phyloP scores from a whole-genome alignment of 108 stramenopile genomes.

The Nannochloropsis salina region DNA sequence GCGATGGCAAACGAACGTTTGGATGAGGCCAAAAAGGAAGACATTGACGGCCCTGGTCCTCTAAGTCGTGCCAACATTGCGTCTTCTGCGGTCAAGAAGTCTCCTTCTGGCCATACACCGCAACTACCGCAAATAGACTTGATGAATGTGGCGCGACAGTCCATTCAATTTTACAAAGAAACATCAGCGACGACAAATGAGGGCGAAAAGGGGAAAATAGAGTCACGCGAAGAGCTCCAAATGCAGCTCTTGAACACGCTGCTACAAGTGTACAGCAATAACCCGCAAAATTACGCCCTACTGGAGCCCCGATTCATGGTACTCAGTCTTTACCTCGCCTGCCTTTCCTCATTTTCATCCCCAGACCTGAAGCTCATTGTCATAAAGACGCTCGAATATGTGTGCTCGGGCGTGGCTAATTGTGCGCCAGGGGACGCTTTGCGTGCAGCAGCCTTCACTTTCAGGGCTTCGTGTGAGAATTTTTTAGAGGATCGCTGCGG shows the following conservation, averaged over 20 bases:
- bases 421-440: conserved; percentile 66
- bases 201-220: conserved; percentile 26
- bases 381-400: conserved; percentile 82
- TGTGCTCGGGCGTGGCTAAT: conserved; percentile 70
- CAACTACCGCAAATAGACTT: not conserved
- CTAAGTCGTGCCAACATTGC: not conserved
- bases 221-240: conserved; percentile 27
- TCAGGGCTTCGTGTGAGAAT: conserved; percentile 67
- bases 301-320: conserved; percentile 71
- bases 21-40: conserved; percentile 26
- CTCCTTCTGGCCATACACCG: not conserved
- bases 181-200: not conserved
- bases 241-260: conserved; percentile 65
- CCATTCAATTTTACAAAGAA: conserved; percentile 29
- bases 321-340: conserved; percentile 69
- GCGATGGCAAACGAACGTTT: not conserved
- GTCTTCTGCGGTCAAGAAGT: not conserved
- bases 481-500: conserved; percentile 49
- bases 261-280: conserved; percentile 81
- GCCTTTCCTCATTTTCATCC: conserved; percentile 73
- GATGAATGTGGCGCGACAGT: conserved; percentile 30
- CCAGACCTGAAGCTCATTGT: conserved; percentile 75
- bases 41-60: not conserved
- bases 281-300: conserved; percentile 72
- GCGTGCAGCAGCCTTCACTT: conserved; percentile 66